Evolutionary conservation across 2,329 filamentous ascomycete genomes (phyloP).

Genomic region (Sordariomycetes sp.): DNA sequence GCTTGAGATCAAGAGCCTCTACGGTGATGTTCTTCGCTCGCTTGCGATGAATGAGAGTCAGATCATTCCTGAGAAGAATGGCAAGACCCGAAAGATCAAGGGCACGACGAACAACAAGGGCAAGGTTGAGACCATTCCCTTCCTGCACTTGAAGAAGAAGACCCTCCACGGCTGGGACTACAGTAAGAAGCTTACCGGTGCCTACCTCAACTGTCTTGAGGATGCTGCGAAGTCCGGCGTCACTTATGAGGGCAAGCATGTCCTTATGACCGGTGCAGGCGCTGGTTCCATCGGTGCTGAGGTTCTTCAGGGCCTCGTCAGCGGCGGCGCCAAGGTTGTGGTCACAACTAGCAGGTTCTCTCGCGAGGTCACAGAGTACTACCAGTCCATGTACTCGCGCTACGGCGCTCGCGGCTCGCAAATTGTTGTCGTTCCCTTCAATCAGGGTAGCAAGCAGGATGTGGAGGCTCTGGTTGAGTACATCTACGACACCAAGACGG

Average conservation of each 20-base stretch:
- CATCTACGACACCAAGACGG: slow-evolving; percentile 93
- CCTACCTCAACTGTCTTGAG: slow-evolving; percentile 88
- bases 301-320: slow-evolving; percentile 90
- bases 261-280: slow-evolving; percentile 95
- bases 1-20: slow-evolving; percentile 90
- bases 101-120: slow-evolving; percentile 59
- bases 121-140: slow-evolving; percentile 95
- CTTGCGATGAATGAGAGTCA: slow-evolving; percentile 97
- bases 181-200: slow-evolving; percentile 93
- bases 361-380: slow-evolving; percentile 96
- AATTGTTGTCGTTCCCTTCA: slow-evolving; percentile 97
- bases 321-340: slow-evolving; percentile 90
- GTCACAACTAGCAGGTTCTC: slow-evolving; percentile 97
- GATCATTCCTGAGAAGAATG: slow-evolving; percentile 82
- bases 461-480: slow-evolving; percentile 90
- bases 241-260: slow-evolving; percentile 90
- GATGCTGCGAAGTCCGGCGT: slow-evolving; percentile 80
- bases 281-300: slow-evolving; percentile 97
- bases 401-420: slow-evolving; percentile 91
- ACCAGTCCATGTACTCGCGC: slow-evolving; percentile 95
- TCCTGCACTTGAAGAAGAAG: slow-evolving; percentile 94
- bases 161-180: slow-evolving; percentile 95
- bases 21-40: slow-evolving; percentile 88
- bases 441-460: slow-evolving; percentile 97
- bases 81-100: slow-evolving; percentile 53